phyloP scores from a whole-genome alignment of 371 early-diverging fungal genomes.

The Mucor sp. region DNA sequence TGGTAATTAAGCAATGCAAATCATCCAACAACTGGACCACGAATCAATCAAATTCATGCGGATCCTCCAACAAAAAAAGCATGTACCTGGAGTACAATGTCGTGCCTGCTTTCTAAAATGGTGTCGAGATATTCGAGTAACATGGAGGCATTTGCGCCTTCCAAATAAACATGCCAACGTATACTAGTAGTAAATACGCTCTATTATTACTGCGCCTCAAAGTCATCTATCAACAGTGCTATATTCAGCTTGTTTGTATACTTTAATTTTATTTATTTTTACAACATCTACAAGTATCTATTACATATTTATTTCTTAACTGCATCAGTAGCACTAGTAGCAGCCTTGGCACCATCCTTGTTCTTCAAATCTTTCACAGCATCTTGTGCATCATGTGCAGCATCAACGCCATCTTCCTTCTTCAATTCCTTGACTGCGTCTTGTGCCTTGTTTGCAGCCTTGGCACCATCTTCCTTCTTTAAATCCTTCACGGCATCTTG shows the following conservation, averaged over 20 bases:
- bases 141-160: too few relatives aligned
- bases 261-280: not conserved
- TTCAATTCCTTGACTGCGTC: conserved; percentile 10
- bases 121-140: too few relatives aligned
- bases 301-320: not conserved
- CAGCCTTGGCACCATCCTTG: conserved; percentile 18
- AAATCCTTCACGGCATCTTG: conserved; percentile 5
- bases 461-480: conserved; percentile 15
- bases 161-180: too few relatives aligned
- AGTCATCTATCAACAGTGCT: not conserved
- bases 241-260: not conserved
- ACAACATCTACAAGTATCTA: conserved; percentile 5
- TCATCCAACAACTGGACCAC: too few relatives aligned
- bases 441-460: conserved; percentile 13
- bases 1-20: too few relatives aligned
- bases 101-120: not conserved
- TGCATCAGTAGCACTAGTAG: conserved; percentile 9
- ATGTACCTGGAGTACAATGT: not conserved
- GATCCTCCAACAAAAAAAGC: not conserved
- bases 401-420: conserved; percentile 14
- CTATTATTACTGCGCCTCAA: not conserved
- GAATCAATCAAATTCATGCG: not conserved
- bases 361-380: conserved; percentile 20
- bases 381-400: conserved; percentile 13
- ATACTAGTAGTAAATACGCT: not conserved